Conservation (phyloP, 371 early-diverging fungal genomes). For the Mucor sp. region DNA sequence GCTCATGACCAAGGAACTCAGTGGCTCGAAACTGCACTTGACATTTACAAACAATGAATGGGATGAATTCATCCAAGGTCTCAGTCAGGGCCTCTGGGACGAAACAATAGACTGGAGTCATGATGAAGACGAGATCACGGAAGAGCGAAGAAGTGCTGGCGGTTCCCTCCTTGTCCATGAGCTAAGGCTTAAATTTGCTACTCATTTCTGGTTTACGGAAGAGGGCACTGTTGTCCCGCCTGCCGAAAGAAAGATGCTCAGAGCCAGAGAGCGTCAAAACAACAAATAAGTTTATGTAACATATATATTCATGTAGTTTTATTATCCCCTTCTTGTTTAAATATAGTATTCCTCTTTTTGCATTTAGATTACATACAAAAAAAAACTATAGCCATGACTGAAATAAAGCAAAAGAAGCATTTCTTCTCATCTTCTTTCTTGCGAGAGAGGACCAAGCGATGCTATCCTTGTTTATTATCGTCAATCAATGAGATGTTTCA, state of each 20-base stretch:
- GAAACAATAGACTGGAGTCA: slow-evolving; percentile 38
- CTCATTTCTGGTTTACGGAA: slow-evolving; percentile 31
- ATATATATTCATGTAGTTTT: background rate
- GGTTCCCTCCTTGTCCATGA: slow-evolving; percentile 25
- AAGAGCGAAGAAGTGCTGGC: background rate
- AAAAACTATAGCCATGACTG: too few species aligned
- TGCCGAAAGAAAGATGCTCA: slow-evolving; percentile 18
- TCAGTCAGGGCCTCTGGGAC: slow-evolving; percentile 39
- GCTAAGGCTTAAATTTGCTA: slow-evolving; percentile 28
- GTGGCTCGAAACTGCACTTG: slow-evolving; percentile 50
- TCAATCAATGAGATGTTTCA: too few species aligned
- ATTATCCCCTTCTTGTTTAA: background rate
- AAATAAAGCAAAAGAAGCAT: too few species aligned
- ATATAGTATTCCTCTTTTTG: background rate
- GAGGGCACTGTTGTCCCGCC: slow-evolving; percentile 20
- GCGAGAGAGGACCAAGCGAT: too few species aligned
- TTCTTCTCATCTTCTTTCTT: too few species aligned
- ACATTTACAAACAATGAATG: slow-evolving; percentile 56
- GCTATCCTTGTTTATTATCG: too few species aligned
- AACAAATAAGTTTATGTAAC: background rate
- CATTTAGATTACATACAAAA: background rate
- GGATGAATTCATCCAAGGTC: slow-evolving; percentile 50
- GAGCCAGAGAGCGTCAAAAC: slow-evolving; percentile 20
- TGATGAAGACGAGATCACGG: slow-evolving; percentile 8
- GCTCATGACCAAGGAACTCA: slow-evolving; percentile 52